Evolutionary conservation across 345 rosid species (phyloP), one percentile per base, ranked within the genome.

Genomic region (Microthlaspi erraticum): DNA sequence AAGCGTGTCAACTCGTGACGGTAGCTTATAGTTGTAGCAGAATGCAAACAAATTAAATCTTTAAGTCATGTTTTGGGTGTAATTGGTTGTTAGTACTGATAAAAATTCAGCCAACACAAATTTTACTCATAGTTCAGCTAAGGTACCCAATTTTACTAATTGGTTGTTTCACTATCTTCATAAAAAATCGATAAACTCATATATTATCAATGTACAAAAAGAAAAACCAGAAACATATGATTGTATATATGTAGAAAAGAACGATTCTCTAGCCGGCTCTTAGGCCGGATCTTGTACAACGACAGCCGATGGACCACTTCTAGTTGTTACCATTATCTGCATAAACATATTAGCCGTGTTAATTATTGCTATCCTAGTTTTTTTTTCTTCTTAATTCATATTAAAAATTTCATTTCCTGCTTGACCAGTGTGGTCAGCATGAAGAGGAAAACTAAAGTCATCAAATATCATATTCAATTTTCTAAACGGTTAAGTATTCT

Each of bases 231-330:
- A 23, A 23, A 23, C 26, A 23, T 2, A 2, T 23, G 39, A 61
- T 68, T 68, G 45, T 45, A 45, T 68, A 58, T 41, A 19, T 13
- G 37, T 10, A 53, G 31, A 36, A 37, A 45, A 26, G 2, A 65
- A 73, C 38, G 16, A 55, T 37, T 64, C 11, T 31, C 44, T 46
- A 29, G 71, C 56, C 77, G 70, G 77, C 65, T 72, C 16, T 56
- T 44, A 64, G 26, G 64, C 70, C 76, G 70, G 38, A 8, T 44
- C 56, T 48, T 7, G 13, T 48, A 73, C 66, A 73, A 50, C 66
- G 52, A 48, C 10, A 39, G 19, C 42, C 14, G 9, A 65, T 56
- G 29, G 29, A 32, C 66, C 26, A 48, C 77, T 64, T 64, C 13
- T 55, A 62, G 63, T 52, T 26, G 51, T 64, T 72, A 55, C 64